Percentiles rank a stretch among this genome's conserved stretches.
phyloP scores from a whole-genome alignment of 352 stramenopile genomes.

The Phytophthora kernoviae region DNA sequence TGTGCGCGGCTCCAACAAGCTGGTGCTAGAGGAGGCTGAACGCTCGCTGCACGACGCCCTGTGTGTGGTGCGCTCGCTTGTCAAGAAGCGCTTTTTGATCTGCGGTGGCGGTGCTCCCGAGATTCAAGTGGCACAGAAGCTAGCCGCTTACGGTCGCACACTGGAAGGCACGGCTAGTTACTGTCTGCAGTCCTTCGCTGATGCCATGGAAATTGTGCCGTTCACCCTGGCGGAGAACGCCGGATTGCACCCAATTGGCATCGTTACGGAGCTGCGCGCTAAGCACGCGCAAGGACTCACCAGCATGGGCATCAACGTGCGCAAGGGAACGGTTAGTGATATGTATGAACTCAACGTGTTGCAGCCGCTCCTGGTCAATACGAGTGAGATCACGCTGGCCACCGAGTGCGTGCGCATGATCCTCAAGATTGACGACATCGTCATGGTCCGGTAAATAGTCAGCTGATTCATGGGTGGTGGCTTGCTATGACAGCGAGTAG shows the following conservation, averaged over 20 bases:
- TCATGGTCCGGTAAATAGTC: slow-evolving; percentile 92
- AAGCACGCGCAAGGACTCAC: slow-evolving; percentile 93
- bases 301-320: slow-evolving; percentile 97
- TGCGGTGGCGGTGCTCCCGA: slow-evolving; percentile 97
- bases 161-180: slow-evolving; percentile 95
- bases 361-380: slow-evolving; percentile 98
- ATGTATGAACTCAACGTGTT: slow-evolving; percentile 99
- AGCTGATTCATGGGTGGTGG: slow-evolving; percentile 17
- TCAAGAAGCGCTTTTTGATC: slow-evolving; percentile 99
- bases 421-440: slow-evolving; percentile 99
- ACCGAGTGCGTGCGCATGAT: slow-evolving; percentile 99
- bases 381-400: slow-evolving; percentile 96
- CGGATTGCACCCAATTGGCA: slow-evolving; percentile 98
- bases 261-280: slow-evolving; percentile 96
- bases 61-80: slow-evolving; percentile 96
- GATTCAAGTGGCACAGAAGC: slow-evolving; percentile 94
- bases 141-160: slow-evolving; percentile 94
- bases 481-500: slow-evolving; percentile 7
- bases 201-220: slow-evolving; percentile 98
- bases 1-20: slow-evolving; percentile 98
- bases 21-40: slow-evolving; percentile 98
- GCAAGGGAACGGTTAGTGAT: slow-evolving; percentile 95
- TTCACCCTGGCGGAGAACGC: slow-evolving; percentile 99
- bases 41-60: slow-evolving; percentile 99
- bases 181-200: slow-evolving; percentile 97